These are phyloP conservation scores for Alternaria ethzedia DNA, from an alignment of 2,329 filamentous ascomycete species.

Conservation along the genomic window DNA sequence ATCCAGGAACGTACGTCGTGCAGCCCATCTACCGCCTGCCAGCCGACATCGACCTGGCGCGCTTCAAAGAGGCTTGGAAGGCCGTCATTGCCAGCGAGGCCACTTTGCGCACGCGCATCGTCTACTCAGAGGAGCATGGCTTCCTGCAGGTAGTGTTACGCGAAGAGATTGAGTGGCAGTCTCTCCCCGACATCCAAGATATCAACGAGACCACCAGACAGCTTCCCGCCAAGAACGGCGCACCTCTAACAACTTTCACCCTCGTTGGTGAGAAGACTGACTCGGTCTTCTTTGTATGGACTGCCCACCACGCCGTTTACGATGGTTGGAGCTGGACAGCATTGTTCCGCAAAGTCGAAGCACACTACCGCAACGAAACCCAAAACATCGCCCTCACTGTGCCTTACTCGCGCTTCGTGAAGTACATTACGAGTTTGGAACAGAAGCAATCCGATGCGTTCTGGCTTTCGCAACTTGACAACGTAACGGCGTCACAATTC, in stretches of 20 bases:
- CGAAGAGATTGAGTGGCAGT: conserved; percentile 28
- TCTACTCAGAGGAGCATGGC: conserved; percentile 38
- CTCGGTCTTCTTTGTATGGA: conserved; percentile 41
- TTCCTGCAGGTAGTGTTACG: conserved; percentile 43
- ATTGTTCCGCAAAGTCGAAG: conserved; percentile 35
- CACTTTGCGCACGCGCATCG: conserved; percentile 56
- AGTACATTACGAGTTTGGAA: conserved; percentile 36
- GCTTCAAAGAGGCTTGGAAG: conserved; percentile 57
- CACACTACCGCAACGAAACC: conserved; percentile 22
- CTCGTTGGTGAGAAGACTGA: conserved; percentile 16
- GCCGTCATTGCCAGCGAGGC: conserved; percentile 51
- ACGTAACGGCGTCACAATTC: conserved; percentile 37
- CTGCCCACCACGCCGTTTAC: conserved; percentile 47
- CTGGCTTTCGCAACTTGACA: conserved; percentile 37
- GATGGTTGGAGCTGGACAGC: conserved; percentile 44
- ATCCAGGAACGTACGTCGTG: conserved; percentile 43
- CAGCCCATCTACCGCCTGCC: conserved; percentile 51
- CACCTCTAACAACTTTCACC: conserved; percentile 24
- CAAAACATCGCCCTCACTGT: conserved; percentile 19
- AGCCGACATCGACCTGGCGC: conserved; percentile 29
- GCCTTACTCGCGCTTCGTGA: conserved; percentile 43
- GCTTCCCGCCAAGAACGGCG: conserved; percentile 37
- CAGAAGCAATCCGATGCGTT: conserved; percentile 35
- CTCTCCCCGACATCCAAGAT: conserved; percentile 25
- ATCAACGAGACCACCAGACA: conserved; percentile 35